These are phyloP conservation scores for Mycena indigotica DNA, from an alignment of 768 basidiomycete species.

Conservation along the genomic window DNA sequence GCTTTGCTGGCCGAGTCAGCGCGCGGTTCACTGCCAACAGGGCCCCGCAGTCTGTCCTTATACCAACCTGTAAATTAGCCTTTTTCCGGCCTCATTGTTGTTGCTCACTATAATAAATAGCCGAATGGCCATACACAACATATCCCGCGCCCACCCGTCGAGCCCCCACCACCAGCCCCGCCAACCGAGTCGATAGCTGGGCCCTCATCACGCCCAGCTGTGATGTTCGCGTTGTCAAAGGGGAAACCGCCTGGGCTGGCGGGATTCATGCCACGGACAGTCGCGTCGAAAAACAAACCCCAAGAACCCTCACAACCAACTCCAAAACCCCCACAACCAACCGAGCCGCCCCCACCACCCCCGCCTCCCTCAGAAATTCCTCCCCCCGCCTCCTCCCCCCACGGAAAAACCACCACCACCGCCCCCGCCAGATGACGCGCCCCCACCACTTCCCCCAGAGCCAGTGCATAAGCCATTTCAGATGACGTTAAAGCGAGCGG, in stretches of 20 bases:
- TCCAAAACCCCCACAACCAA: constrained; percentile 24
- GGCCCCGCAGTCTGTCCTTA: constrained; percentile 60
- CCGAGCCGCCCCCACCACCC: constrained; percentile 26
- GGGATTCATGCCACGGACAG: constrained; percentile 17
- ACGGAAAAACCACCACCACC: constrained; percentile 41
- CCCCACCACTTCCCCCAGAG: constrained; percentile 18
- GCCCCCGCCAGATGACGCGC: constrained; percentile 34
- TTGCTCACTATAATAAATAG: no score
- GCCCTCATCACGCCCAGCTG: constrained; percentile 32
- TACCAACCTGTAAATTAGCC: constrained; percentile 45
- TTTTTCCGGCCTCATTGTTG: constrained; percentile 22
- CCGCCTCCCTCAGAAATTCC: constrained; percentile 33
- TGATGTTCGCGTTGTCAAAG: constrained; percentile 33
- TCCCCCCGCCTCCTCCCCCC: constrained; percentile 39
- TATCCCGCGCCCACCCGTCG: constrained; percentile 25
- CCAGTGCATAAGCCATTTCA: constrained; percentile 17
- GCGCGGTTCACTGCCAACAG: constrained; percentile 61
- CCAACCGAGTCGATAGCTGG: constrained; percentile 29
- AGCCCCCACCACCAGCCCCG: constrained; percentile 36
- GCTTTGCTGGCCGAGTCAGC: constrained; percentile 59
- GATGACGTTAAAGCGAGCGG: constrained; percentile 16
- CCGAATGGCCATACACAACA: neutral
- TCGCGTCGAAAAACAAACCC: constrained; percentile 18
- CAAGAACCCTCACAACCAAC: neutral
- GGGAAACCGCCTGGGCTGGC: constrained; percentile 26